Base-by-base conservation (phyloP, 2,329 filamentous ascomycete genomes). In the Rhinocladiella similis region DNA sequence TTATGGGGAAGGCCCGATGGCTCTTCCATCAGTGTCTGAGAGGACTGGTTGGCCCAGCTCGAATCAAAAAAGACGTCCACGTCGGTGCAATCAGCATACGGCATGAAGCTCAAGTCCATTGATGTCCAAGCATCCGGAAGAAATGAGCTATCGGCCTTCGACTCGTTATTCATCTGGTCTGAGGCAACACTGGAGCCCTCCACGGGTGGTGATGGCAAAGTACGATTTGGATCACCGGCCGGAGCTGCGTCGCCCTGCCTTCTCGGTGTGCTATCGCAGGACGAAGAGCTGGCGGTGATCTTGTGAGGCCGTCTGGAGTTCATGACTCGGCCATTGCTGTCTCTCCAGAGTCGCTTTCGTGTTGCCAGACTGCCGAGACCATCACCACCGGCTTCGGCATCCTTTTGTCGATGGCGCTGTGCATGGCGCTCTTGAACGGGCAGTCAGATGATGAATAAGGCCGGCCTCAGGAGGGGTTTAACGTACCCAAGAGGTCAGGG, bases 361-460 rank as follows among this genome's bases (percentile, higher is more conserved):
- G 77, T 80, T 59, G 78, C 77, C 45, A 80, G 64, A 10, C 77
- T 66, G 12, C 76, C 76, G 45, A 70, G 66, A 4, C 76, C 76
- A 33, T 72, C 73, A 3, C 75, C 75, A 27, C 77, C 75, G 47
- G 76, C 77, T 67, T 80, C 77, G 41, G 74, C 73, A 64, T 80
- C 78, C 50, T 78, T 77, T 57, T 77, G 77, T n/a, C 70, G 69
- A 63, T 80, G 77, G 9, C 78, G 75, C 49, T 68, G 66, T 72
- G 84, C 79, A 67, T 87, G 84, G 61, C 84, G 75, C 36, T 79
- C 83, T 84, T 53, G 64, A 25, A 25, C 22, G 22, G n/a, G n/a
- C n/a, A n/a, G n/a, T n/a, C n/a, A n/a, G n/a, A n/a, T 25, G 3
- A 7, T 25, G 3, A 25, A 3, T 25, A 25, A 3, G 3, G 3